Base-by-base conservation (phyloP, 768 basidiomycete genomes). In the Lyophyllum atratum region DNA sequence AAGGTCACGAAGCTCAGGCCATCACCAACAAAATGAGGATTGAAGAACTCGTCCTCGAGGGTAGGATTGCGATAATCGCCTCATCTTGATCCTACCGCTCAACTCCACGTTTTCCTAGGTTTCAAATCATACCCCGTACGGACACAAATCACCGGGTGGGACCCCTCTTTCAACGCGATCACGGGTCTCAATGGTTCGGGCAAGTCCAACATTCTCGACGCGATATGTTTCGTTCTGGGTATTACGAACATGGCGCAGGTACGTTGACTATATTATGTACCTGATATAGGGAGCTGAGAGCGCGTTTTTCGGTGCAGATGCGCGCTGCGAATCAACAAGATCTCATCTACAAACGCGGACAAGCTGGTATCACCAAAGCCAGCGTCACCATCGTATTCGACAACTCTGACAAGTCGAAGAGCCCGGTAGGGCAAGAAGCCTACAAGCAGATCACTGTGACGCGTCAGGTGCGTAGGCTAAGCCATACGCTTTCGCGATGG, bases 381-480 rank as follows among this genome's bases (percentile, higher is more conserved):
- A 95, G 93, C 60, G 97, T 99, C 3, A 98, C 97, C 28, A 94
- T 98, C 66, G 95, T 99, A 2, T 99, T 99, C 67, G 94, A 98
- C 80, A 99, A 99, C 71, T 92, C 94, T 0, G 95, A 98, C 70
- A 80, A 85, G 11, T 79, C 82, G 21, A 93, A 83, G 56, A 92
- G 91, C 62, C 97, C 95, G 0, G 80, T 87, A 1, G 95, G 94
- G 2, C 82, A 89, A 33, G 88, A 93, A 67, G 80, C 87, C 34
- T 85, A 75, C 55, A 83, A 86, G 50, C 94, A 98, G 71, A 94
- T 99, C 64, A 98, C 97, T 0, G 95, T 99, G 15, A 99, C 95
- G 31, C 89, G 97, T 57, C 95, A 97, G 80, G 93, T 93, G 19
- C 46, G 82, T 68, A 4, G n/a, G 44, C 10, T 26, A 3, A 31